Base-by-base conservation (phyloP, 345 rosid species). In the Hypericum perforatum region DNA sequence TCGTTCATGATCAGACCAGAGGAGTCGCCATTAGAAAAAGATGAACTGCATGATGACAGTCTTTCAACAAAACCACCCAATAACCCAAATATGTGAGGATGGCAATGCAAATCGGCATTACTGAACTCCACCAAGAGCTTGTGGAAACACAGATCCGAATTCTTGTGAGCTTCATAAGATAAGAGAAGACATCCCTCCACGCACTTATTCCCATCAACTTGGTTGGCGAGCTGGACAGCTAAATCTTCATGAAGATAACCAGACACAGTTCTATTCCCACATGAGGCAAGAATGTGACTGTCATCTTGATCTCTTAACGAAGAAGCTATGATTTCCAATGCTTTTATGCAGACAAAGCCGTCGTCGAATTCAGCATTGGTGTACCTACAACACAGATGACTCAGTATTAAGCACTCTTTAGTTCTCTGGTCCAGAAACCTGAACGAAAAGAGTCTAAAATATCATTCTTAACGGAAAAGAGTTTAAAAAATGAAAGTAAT, bases 71-170 rank as follows among this genome's bases (percentile, higher is more conserved):
- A 76, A 29, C 77, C 76, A 51, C 57, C 55, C 73, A 90, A 57
- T 65, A 76, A 51, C 44, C 84, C 75, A 52, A 82, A 45, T 65
- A 82, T 63, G 72, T 53, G 56, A 42, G 96, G 97, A 57, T 78
- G 76, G 75, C 89, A 84, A 76, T 90, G 97, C 62, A 90, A 63
- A 59, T 90, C 89, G 58, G 76, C 78, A 66, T 84, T 71, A 53
- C 48, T 80, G 78, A 89, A 75, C 71, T 47, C 47, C 64, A 86
- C 41, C 11, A 65, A 63, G 63, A 62, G 72, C 57, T 70, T 73
- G 54, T 74, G 70, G 56, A 14, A 63, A 67, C 57, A 45, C 11
- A 52, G 39, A 29, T 45, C 64, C 43, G n/a, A 63, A 54, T 64
- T 61, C 57, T 64, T 76, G 68, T 37, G 54, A 64, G 74, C 70